phyloP scores from a whole-genome alignment of 2,329 filamentous ascomycete species.

The Sporothrix variecibatus region DNA sequence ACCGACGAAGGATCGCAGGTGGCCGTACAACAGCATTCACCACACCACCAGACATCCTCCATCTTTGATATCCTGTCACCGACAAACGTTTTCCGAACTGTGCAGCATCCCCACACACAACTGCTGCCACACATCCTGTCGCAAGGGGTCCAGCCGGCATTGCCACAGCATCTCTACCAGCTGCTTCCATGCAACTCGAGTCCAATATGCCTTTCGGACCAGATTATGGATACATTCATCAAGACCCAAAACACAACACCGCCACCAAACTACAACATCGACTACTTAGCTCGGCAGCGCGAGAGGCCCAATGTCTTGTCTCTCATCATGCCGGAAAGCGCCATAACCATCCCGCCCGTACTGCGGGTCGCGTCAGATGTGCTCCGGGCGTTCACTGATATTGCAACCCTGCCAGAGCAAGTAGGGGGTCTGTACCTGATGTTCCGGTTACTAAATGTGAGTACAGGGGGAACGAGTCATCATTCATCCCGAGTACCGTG shows the following conservation, averaged over 20 bases:
- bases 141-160: not conserved
- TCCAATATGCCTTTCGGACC: not conserved
- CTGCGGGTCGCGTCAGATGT: not conserved
- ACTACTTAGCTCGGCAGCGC: not conserved
- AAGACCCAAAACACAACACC: not conserved
- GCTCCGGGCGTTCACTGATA: not conserved
- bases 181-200: constrained; percentile 10
- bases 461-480: not conserved
- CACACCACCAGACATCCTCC: not conserved
- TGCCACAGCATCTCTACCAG: constrained; percentile 11
- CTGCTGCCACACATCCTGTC: not conserved
- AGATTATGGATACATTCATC: constrained; percentile 13
- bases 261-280: not conserved
- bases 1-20: not conserved
- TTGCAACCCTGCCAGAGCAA: constrained; percentile 9
- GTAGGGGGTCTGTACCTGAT: not conserved
- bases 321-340: constrained; percentile 11
- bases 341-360: not conserved
- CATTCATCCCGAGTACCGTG: not conserved
- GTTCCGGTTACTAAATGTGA: constrained; percentile 10
- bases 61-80: constrained; percentile 8
- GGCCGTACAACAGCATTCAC: not conserved
- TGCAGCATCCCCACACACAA: constrained; percentile 1
- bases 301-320: not conserved
- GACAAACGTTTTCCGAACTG: not conserved